Conservation (phyloP, 495 filamentous ascomycete species). For the Podospora tetraspora region DNA sequence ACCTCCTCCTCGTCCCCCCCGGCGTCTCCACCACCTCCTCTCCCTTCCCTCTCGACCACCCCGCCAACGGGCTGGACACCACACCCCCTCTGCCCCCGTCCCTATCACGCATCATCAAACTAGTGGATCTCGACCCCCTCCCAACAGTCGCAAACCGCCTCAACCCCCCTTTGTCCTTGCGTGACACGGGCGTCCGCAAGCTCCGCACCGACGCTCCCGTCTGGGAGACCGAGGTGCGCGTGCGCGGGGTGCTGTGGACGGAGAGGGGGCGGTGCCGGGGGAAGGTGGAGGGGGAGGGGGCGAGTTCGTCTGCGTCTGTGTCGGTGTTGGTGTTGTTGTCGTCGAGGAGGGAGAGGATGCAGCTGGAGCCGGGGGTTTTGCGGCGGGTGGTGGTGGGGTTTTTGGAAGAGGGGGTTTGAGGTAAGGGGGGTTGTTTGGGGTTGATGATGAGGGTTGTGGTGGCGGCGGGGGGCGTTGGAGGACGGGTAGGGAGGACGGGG, state of each 20-base stretch:
- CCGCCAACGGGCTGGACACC: background rate
- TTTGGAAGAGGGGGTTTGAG: background rate
- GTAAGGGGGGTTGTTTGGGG: background rate
- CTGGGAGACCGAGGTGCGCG: background rate
- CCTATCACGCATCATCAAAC: background rate
- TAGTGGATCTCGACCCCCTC: background rate
- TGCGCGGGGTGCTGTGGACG: background rate
- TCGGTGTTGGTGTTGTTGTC: background rate
- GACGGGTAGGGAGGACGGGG: background rate
- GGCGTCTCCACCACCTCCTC: constrained; percentile 33
- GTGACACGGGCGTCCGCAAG: background rate
- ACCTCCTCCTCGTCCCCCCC: constrained; percentile 39
- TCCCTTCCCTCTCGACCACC: background rate
- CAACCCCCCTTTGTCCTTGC: background rate
- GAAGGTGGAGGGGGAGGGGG: constrained; percentile 23
- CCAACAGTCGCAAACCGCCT: background rate
- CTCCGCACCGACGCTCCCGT: background rate
- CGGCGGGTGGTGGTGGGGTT: background rate
- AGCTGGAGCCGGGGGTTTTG: background rate
- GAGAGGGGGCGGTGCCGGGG: constrained; percentile 18
- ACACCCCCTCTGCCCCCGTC: background rate
- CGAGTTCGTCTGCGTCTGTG: constrained; percentile 32
- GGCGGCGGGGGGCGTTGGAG: background rate
- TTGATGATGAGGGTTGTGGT: background rate
- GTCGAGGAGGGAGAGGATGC: constrained; percentile 16